A percentile compares a stretch with the other conserved stretches of the same genome.
These are phyloP conservation scores for Globisporangium mamillatum DNA, from an alignment of 352 stramenopile species.

Conservation along the genomic window DNA sequence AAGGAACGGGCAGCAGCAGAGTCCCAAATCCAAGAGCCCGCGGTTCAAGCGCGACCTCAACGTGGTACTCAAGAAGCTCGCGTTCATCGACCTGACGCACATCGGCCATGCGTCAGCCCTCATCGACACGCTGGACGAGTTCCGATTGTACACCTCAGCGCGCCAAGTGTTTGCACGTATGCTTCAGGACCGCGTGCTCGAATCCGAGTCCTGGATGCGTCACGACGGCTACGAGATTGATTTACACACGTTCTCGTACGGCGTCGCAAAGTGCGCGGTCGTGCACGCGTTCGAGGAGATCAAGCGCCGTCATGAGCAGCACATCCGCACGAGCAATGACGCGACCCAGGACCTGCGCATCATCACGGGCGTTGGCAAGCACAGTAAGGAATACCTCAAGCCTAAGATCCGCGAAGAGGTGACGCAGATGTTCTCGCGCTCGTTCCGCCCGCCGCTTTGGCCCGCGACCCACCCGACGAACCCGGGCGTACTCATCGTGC, in stretches of 20 bases:
- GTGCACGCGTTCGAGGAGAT: constrained; percentile 60
- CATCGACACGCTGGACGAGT: constrained; percentile 57
- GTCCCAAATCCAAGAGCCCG: constrained; percentile 13
- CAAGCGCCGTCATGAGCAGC: constrained; percentile 21
- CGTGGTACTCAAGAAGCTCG: constrained; percentile 48
- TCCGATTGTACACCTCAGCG: constrained; percentile 42
- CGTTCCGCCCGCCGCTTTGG: constrained; percentile 46
- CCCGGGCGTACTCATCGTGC: constrained; percentile 52
- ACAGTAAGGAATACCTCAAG: constrained; percentile 58
- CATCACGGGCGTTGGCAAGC: constrained; percentile 67
- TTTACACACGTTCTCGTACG: constrained; percentile 63
- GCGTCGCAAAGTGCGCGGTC: constrained; percentile 68
- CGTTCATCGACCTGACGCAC: constrained; percentile 33
- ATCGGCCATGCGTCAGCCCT: constrained; percentile 53
- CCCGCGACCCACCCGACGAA: constrained; percentile 54
- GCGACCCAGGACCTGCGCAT: constrained; percentile 52
- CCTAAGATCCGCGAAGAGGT: constrained; percentile 57
- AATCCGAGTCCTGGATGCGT: constrained; percentile 37
- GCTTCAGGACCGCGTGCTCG: constrained; percentile 38
- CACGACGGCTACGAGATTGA: constrained; percentile 68
- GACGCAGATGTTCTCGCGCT: constrained; percentile 45
- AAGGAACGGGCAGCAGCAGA: constrained; percentile 3
- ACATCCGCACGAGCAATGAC: constrained; percentile 25
- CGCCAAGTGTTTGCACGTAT: constrained; percentile 48
- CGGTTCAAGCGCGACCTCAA: constrained; percentile 37